These are phyloP conservation scores for Margaritispora aquatica DNA, from an alignment of 495 filamentous ascomycete species.

Conservation along the genomic window DNA sequence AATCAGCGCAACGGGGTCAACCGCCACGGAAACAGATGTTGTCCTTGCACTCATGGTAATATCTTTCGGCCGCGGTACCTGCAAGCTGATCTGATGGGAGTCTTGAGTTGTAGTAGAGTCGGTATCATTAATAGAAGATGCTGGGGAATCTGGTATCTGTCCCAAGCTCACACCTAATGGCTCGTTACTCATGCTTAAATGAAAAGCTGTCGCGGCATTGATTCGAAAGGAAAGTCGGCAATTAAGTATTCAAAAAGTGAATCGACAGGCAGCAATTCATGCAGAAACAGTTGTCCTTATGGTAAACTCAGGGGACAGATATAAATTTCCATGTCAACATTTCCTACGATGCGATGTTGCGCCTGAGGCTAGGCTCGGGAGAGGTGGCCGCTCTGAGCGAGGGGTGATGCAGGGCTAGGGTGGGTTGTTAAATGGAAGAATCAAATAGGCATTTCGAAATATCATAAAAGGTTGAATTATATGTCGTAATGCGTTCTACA, in stretches of 20 bases:
- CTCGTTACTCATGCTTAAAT: conserved; percentile 18
- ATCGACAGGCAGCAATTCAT: background rate
- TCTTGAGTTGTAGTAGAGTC: conserved; percentile 5
- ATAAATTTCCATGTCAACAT: background rate
- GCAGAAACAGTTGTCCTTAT: background rate
- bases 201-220: conserved; percentile 5
- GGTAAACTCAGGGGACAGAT: background rate
- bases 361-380: background rate
- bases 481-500: background rate
- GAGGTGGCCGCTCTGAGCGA: background rate
- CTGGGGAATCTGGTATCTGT: conserved; percentile 7
- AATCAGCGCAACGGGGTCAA: conserved; percentile 90
- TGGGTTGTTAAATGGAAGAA: too few species aligned
- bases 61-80: conserved; percentile 4
- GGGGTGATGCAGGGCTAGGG: background rate
- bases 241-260: background rate
- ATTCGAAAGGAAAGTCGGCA: conserved; percentile 6
- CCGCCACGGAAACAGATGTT: conserved; percentile 59
- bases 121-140: conserved; percentile 1
- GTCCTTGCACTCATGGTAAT: conserved; percentile 7
- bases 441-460: too few species aligned
- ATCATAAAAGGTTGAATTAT: background rate
- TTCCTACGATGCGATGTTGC: background rate
- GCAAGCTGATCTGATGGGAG: background rate
- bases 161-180: conserved; percentile 6